Conservation (phyloP, 345 rosid species). For the Mercurialis annua region DNA sequence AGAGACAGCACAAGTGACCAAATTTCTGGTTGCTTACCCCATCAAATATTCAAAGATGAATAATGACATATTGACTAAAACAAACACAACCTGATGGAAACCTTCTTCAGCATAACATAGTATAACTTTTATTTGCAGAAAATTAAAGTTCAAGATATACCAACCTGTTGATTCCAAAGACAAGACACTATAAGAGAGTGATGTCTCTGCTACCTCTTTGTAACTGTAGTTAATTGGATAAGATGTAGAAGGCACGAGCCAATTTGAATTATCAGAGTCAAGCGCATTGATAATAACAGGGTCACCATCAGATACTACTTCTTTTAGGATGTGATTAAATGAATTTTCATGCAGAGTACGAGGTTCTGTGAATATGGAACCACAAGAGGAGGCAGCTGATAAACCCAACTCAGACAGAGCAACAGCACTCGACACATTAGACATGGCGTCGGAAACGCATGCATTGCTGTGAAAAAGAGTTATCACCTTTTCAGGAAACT, state of each 20-base stretch:
- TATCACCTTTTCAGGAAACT: neutral
- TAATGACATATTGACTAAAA: neutral
- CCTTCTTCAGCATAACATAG: conserved; percentile 13
- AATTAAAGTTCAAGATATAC: conserved; percentile 16
- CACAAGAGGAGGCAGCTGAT: conserved; percentile 17
- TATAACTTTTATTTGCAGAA: neutral
- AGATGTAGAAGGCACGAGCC: conserved; percentile 6
- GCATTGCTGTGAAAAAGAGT: no score
- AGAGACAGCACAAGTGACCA: neutral
- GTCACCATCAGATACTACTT: conserved; percentile 8
- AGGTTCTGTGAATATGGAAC: conserved; percentile 17
- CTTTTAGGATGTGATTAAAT: conserved; percentile 14
- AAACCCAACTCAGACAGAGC: conserved; percentile 8
- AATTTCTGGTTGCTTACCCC: neutral
- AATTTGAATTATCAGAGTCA: conserved; percentile 21
- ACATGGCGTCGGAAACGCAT: no score
- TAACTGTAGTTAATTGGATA: conserved; percentile 14
- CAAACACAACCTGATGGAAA: neutral
- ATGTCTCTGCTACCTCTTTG: conserved; percentile 16
- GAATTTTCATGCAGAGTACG: conserved; percentile 16
- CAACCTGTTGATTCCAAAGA: conserved; percentile 36
- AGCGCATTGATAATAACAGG: conserved; percentile 11
- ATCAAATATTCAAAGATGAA: neutral
- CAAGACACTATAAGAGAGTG: conserved; percentile 19
- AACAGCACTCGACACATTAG: no score